A percentile compares a stretch with the other conserved stretches of the same genome.
phyloP scores from a whole-genome alignment of 2,329 filamentous ascomycete genomes.

The Cercospora janseana region DNA sequence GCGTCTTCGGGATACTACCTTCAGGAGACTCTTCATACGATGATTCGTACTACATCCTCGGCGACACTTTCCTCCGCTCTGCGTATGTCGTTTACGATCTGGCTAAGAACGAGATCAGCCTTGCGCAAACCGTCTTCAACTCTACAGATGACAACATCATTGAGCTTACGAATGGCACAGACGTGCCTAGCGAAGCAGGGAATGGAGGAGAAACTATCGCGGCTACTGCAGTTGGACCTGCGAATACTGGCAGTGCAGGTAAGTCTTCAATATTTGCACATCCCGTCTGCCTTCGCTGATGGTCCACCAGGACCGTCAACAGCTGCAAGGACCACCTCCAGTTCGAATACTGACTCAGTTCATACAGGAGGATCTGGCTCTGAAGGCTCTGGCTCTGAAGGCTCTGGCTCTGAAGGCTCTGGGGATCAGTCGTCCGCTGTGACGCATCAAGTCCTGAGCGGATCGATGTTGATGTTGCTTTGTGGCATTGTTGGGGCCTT shows the following conservation, averaged over 20 bases:
- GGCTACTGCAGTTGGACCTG: conserved; percentile 8
- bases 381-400: too few relatives aligned
- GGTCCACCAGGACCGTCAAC: background rate
- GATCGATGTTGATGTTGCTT: conserved; percentile 4
- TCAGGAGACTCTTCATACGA: conserved; percentile 48
- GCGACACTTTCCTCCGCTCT: conserved; percentile 62
- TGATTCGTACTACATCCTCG: conserved; percentile 51
- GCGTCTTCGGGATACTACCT: conserved; percentile 33
- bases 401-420: too few relatives aligned
- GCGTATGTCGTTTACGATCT: conserved; percentile 65
- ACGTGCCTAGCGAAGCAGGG: conserved; percentile 8
- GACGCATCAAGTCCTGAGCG: background rate
- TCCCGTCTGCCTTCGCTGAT: background rate
- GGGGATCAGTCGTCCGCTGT: conserved; percentile 3
- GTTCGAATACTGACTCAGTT: background rate
- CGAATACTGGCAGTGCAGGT: conserved; percentile 11
- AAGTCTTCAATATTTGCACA: background rate
- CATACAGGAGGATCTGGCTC: background rate
- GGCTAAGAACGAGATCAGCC: conserved; percentile 57
- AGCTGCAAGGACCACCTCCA: background rate
- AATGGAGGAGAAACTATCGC: conserved; percentile 13
- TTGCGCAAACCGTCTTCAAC: conserved; percentile 62
- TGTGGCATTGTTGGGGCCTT: background rate
- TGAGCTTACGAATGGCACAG: conserved; percentile 48
- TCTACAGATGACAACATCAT: conserved; percentile 50